Percentiles rank a stretch among this genome's conserved stretches.
Evolutionary conservation across 2,329 filamentous ascomycete genomes (phyloP).

Genomic region (Aspergillus sp.): DNA sequence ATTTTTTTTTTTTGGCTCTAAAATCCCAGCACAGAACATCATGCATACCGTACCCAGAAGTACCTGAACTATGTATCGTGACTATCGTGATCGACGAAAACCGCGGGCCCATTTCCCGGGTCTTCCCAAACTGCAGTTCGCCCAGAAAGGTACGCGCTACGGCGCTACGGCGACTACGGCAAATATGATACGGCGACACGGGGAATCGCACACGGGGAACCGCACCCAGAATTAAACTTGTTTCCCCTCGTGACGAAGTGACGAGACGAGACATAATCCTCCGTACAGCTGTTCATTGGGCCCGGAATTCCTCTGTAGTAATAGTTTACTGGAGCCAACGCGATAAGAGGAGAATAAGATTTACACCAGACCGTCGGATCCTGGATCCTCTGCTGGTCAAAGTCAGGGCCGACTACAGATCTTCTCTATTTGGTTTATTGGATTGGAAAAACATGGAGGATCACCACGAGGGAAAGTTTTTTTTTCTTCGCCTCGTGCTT

Average conservation of each 20-base stretch:
- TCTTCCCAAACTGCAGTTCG: constrained; percentile 4
- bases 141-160: constrained; percentile 7
- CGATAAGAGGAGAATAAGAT: no score
- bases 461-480: constrained; percentile 4
- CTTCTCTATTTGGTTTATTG: neutral
- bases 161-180: no score
- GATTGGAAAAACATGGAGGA: neutral
- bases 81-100: neutral
- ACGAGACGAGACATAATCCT: neutral
- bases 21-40: no score
- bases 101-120: constrained; percentile 1
- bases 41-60: no score
- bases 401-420: constrained; percentile 6
- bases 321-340: no score
- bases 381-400: constrained; percentile 5
- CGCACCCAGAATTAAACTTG: neutral
- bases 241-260: neutral
- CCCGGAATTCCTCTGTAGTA: no score
- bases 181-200: neutral
- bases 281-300: neutral
- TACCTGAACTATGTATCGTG: neutral
- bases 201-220: neutral
- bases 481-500: neutral
- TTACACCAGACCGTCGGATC: neutral
- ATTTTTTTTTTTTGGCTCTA: no score